Conservation (phyloP, 306 rosid genomes). For the Aeschynomene evenia region DNA sequence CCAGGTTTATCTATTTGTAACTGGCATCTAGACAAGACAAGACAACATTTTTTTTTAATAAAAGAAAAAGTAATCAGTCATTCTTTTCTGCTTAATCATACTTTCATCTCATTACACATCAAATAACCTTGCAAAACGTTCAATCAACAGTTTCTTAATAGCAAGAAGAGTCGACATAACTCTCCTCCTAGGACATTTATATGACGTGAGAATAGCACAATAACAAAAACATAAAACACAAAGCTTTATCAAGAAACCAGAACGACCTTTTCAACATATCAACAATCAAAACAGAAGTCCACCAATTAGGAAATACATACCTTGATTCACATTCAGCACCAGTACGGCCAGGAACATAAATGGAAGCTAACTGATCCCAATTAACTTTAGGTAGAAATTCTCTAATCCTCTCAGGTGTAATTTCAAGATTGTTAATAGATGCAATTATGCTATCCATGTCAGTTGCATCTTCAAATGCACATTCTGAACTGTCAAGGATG, state of each 20-base stretch:
- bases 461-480: constrained; percentile 47
- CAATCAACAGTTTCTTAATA: constrained; percentile 1
- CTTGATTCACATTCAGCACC: constrained; percentile 92
- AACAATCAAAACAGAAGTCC: neutral
- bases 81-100: neutral
- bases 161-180: neutral
- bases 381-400: constrained; percentile 74
- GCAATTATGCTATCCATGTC: constrained; percentile 55
- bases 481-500: constrained; percentile 44
- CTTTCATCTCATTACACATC: constrained; percentile 1
- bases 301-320: constrained; percentile 45
- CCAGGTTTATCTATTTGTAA: neutral
- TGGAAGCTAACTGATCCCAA: constrained; percentile 85
- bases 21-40: neutral
- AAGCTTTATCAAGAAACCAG: constrained; percentile 1
- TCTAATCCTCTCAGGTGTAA: constrained; percentile 55
- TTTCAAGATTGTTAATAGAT: constrained; percentile 60
- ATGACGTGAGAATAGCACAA: constrained; percentile 12
- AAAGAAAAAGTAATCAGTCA: neutral
- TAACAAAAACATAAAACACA: constrained; percentile 10
- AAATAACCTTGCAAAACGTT: constrained; percentile 8
- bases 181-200: neutral
- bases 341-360: constrained; percentile 60
- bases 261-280: constrained; percentile 15
- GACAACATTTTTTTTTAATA: neutral